Evolutionary conservation across 2,329 filamentous ascomycete species (phyloP), one percentile per base, ranked within the genome.

Genomic region (Aspergillus costaricaensis): DNA sequence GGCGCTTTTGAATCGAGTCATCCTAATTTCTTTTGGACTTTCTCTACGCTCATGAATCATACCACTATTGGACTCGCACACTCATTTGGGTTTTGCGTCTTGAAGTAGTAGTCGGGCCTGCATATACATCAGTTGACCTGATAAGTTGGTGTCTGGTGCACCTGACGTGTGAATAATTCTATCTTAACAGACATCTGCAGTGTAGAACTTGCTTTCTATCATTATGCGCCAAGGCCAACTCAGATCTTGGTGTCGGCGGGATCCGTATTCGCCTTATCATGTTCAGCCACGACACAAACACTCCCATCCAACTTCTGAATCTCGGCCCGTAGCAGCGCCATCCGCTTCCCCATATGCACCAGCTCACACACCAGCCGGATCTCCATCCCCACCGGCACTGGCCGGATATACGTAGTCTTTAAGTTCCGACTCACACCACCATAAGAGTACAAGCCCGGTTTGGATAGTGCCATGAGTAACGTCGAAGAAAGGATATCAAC

Each of bases 381-480:
- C 65, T 80, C 78, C 1, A 75, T 76, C 9, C 84, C 86, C 12
- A 72, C 69, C 1, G 84, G 83, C 3, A 84, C 81, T 1, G 89
- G 88, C 1, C 87, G 81, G 61, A 91, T 75, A 72, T 90, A 92
- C 0, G 86, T 90, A 44, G 89, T 82, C 67, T 83, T 86, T 57
- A 92, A 79, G 25, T 85, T 87, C 60, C 89, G 82, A 69, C 81
- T 86, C 25, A 91, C 88, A 39, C 89, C 88, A 23, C 87, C 80
- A 41, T 76, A 78, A 58, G 81, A 76, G 84, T 88, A 90, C 71
- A 83, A 86, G 5, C 86, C 88, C 0, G 84, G 84, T 21, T 77
- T 77, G 48, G 82, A 82, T 55, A 88, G 73, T 39, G 87, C 80
- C 9, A 82, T 74, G 12, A 91, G 74, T 3, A 86, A 79, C 17